A percentile compares a stretch with the other conserved stretches of the same genome.
Evolutionary conservation across 768 basidiomycete species (phyloP).

Genomic region (Krasilnikovozyma curviuscula): DNA sequence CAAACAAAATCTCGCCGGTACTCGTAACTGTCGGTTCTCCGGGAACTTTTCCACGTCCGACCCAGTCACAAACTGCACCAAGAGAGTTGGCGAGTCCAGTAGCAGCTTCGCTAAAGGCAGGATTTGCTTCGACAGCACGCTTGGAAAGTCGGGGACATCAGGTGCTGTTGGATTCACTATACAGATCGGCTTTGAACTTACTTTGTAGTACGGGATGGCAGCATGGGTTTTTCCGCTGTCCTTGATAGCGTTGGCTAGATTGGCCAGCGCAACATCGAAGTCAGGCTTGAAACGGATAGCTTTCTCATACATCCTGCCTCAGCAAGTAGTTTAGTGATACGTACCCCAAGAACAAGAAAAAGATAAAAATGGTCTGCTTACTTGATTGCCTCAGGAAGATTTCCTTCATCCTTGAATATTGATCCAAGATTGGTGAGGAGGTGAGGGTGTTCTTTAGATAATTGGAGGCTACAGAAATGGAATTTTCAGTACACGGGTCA

Average conservation of each 20-base stretch:
- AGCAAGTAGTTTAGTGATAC: no score
- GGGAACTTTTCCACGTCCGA: slow-evolving; percentile 18
- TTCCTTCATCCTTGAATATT: no score
- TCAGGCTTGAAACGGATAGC: slow-evolving; percentile 31
- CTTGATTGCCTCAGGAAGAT: no score
- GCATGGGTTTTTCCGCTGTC: no score
- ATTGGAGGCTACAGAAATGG: no score
- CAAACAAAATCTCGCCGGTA: no score
- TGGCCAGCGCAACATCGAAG: slow-evolving; percentile 37
- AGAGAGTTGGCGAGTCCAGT: slow-evolving; percentile 35
- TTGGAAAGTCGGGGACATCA: no score
- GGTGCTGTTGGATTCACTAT: slow-evolving; percentile 34
- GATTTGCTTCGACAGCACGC: slow-evolving; percentile 31
- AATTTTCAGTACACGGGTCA: no score
- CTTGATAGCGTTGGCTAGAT: slow-evolving; percentile 36
- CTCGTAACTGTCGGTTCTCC: slow-evolving; percentile 1
- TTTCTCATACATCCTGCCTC: slow-evolving; percentile 29
- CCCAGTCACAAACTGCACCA: slow-evolving; percentile 34
- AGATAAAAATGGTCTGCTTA: no score
- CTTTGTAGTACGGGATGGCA: not conserved
- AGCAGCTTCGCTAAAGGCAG: slow-evolving; percentile 33
- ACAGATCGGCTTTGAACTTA: slow-evolving; percentile 28
- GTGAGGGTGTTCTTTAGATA: no score
- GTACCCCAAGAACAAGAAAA: no score
- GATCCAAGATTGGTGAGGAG: no score